phyloP scores from a whole-genome alignment of 176 grass and related monocot species.

The Chloris gayana region DNA sequence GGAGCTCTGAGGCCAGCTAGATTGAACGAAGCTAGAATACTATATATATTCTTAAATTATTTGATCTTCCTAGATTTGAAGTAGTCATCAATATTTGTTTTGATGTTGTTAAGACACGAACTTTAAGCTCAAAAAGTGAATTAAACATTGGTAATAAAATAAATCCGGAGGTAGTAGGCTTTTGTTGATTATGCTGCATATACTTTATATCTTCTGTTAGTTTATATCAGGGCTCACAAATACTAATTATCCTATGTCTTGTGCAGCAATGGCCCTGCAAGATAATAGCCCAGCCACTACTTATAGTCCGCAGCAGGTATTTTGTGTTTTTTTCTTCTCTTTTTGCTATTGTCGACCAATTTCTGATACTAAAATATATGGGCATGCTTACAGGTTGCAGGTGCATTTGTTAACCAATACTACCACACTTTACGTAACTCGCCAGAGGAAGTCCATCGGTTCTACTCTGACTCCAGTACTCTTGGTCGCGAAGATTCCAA shows the following conservation, averaged over 20 bases:
- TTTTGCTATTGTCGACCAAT: not conserved
- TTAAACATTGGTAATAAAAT: too few species aligned
- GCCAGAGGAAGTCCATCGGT: slow-evolving; percentile 61
- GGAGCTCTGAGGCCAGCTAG: not conserved
- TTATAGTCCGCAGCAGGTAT: slow-evolving; percentile 33
- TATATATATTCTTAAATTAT: not conserved
- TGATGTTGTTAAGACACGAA: too few species aligned
- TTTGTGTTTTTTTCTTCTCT: not conserved
- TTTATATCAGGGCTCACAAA: not conserved
- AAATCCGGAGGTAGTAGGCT: too few species aligned
- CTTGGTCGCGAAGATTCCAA: slow-evolving; percentile 73
- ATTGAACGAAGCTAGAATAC: not conserved
- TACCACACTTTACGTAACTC: slow-evolving; percentile 55
- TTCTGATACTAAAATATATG: not conserved
- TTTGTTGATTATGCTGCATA: too few species aligned
- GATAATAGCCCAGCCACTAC: not conserved
- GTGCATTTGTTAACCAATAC: slow-evolving; percentile 85
- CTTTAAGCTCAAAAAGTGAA: too few species aligned
- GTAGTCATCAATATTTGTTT: not conserved
- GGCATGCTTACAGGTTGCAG: slow-evolving; percentile 60
- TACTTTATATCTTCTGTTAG: not conserved
- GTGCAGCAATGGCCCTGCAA: slow-evolving; percentile 42
- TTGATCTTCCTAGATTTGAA: not conserved
- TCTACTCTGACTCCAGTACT: slow-evolving; percentile 76
- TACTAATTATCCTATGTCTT: slow-evolving; percentile 8